A percentile compares a stretch with the other conserved stretches of the same genome.
Evolutionary conservation across 768 basidiomycete genomes (phyloP).

Genomic region (Mycena crocata): DNA sequence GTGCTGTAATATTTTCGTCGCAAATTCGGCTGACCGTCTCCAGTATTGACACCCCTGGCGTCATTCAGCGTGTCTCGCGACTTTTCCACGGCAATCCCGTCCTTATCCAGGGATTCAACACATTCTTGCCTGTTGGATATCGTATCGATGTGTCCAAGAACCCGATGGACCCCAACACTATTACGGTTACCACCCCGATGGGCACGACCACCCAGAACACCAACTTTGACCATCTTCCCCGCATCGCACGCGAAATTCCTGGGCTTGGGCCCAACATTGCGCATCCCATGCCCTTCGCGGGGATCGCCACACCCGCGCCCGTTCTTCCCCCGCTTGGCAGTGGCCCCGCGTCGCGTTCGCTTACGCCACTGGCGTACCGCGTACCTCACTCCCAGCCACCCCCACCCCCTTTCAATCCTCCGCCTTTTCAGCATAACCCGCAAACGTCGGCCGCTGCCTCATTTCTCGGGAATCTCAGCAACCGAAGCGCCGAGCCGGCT

Average conservation of each 20-base stretch:
- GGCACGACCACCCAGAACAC: slow-evolving; percentile 75
- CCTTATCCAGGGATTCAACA: slow-evolving; percentile 98
- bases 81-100: slow-evolving; percentile 91
- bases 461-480: slow-evolving; percentile 70
- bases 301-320: slow-evolving; percentile 36
- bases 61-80: slow-evolving; percentile 93
- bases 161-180: slow-evolving; percentile 75
- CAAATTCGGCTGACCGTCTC: slow-evolving; percentile 27
- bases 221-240: slow-evolving; percentile 41
- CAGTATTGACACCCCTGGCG: slow-evolving; percentile 97
- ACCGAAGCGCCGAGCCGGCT: slow-evolving; percentile 55
- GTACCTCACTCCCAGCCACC: slow-evolving; percentile 45
- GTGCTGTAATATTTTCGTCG: slow-evolving; percentile 46
- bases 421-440: slow-evolving; percentile 56
- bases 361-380: slow-evolving; percentile 62
- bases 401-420: slow-evolving; percentile 49
- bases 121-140: slow-evolving; percentile 94
- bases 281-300: slow-evolving; percentile 48
- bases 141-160: slow-evolving; percentile 88
- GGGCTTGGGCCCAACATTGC: slow-evolving; percentile 45
- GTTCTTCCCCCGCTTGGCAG: slow-evolving; percentile 45
- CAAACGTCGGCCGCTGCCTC: slow-evolving; percentile 70
- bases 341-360: slow-evolving; percentile 63
- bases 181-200: slow-evolving; percentile 84
- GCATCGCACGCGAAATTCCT: slow-evolving; percentile 44